Evolutionary conservation across 371 early-diverging fungal genomes (phyloP).

Genomic region (Funneliformis caledonium): DNA sequence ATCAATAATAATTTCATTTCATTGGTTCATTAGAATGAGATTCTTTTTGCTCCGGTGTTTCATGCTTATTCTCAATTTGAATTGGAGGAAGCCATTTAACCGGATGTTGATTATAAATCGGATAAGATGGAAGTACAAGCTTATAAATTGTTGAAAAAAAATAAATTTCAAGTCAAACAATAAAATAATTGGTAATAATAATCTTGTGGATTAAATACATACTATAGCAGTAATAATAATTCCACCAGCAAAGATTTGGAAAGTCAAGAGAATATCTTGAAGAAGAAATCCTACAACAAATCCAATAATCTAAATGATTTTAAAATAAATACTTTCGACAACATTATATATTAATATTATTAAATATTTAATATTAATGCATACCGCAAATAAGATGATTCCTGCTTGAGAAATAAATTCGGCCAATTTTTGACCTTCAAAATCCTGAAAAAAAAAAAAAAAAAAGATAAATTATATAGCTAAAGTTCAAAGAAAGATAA

Average conservation of each 20-base stretch:
- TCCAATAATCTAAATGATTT: slow-evolving; percentile 7
- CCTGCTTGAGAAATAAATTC: slow-evolving; percentile 24
- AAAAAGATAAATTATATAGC: neutral
- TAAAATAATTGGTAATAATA: neutral
- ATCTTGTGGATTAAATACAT: neutral
- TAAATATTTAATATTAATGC: neutral
- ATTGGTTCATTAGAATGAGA: neutral
- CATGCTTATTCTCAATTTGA: neutral
- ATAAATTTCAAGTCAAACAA: too few species aligned
- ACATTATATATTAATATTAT: too few species aligned
- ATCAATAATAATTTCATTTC: neutral
- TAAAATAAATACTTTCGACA: too few species aligned
- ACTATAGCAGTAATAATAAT: slow-evolving; percentile 4
- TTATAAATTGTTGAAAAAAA: neutral
- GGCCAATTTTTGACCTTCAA: slow-evolving; percentile 34
- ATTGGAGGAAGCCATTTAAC: slow-evolving; percentile 30
- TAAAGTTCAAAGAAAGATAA: neutral
- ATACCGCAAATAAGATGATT: slow-evolving; percentile 16
- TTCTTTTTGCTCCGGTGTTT: neutral
- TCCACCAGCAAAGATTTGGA: slow-evolving; percentile 18
- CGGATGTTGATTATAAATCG: slow-evolving; percentile 30
- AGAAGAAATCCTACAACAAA: slow-evolving; percentile 13
- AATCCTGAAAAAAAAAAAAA: slow-evolving; percentile 14
- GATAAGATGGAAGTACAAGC: slow-evolving; percentile 27
- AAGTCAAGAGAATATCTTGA: slow-evolving; percentile 5